A percentile compares a stretch with the other conserved stretches of the same genome.
phyloP scores from a whole-genome alignment of 2,329 filamentous ascomycete genomes.

The Neocatenulostroma microsporum region DNA sequence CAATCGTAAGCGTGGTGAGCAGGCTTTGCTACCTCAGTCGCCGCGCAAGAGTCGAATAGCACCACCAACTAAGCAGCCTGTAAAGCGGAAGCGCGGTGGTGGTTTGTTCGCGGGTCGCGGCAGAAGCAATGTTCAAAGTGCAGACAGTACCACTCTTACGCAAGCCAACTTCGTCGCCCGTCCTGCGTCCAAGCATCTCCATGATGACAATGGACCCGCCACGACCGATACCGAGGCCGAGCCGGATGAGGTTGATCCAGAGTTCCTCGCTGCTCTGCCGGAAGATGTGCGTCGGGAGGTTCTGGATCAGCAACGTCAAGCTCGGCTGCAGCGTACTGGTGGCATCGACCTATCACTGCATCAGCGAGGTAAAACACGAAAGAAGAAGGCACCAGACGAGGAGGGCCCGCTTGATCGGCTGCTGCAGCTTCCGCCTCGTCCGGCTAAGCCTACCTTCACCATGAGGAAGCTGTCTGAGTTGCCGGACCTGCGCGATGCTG shows the following conservation, averaged over 20 bases:
- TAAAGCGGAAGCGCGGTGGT: slow-evolving; percentile 58
- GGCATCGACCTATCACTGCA: slow-evolving; percentile 31
- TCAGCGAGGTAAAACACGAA: slow-evolving; percentile 15
- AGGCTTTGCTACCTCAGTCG: slow-evolving; percentile 36
- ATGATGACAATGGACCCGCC: slow-evolving; percentile 12
- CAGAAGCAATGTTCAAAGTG: slow-evolving; percentile 40
- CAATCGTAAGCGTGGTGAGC: slow-evolving; percentile 26
- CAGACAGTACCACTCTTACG: slow-evolving; percentile 53
- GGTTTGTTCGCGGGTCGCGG: slow-evolving; percentile 37
- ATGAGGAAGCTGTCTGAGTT: slow-evolving; percentile 47
- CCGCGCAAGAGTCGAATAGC: slow-evolving; percentile 51
- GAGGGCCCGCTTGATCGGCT: slow-evolving; percentile 30
- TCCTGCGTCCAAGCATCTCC: slow-evolving; percentile 5
- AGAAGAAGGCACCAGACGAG: slow-evolving; percentile 16
- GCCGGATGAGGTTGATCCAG: slow-evolving; percentile 53
- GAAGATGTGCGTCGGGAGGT: slow-evolving; percentile 73
- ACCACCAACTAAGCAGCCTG: slow-evolving; percentile 41
- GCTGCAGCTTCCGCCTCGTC: slow-evolving; percentile 42
- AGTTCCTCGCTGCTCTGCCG: slow-evolving; percentile 75
- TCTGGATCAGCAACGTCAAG: slow-evolving; percentile 61
- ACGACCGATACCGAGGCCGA: slow-evolving; percentile 25
- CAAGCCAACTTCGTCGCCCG: slow-evolving; percentile 64
- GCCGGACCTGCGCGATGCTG: slow-evolving; percentile 62
- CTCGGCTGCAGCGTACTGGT: slow-evolving; percentile 48
- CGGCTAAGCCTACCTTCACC: slow-evolving; percentile 54